These are phyloP conservation scores for Pythium monospermum DNA, from an alignment of 352 stramenopile species.

Conservation along the genomic window DNA sequence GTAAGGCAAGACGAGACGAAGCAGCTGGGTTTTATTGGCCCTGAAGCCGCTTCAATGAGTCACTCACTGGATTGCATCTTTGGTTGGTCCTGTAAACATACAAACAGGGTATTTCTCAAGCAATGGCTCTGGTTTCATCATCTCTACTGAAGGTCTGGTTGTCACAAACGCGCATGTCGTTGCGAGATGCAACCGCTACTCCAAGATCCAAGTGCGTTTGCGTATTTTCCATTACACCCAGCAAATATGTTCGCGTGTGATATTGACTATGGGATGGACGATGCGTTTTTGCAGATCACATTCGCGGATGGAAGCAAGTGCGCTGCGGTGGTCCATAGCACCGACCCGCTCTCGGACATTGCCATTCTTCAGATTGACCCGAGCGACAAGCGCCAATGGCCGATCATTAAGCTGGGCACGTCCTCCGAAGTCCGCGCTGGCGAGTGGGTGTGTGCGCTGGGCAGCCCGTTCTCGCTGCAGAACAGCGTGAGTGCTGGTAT, in stretches of 20 bases:
- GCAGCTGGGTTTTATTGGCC: too few relatives aligned
- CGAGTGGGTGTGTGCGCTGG: conserved; percentile 91
- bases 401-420: conserved; percentile 63
- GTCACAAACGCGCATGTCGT: conserved; percentile 93
- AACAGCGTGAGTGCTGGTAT: conserved; percentile 92
- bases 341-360: conserved; percentile 87
- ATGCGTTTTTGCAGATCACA: too few relatives aligned
- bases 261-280: too few relatives aligned
- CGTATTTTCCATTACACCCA: neutral
- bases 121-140: conserved; percentile 92
- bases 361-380: conserved; percentile 86
- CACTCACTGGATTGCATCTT: too few relatives aligned
- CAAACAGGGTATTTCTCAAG: conserved; percentile 54
- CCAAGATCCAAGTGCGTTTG: conserved; percentile 59
- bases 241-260: too few relatives aligned
- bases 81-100: too few relatives aligned
- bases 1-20: too few relatives aligned
- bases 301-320: conserved; percentile 82
- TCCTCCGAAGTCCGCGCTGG: conserved; percentile 78
- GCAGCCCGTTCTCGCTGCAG: conserved; percentile 86
- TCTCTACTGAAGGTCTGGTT: conserved; percentile 79
- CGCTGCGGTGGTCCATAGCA: conserved; percentile 70
- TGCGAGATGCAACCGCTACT: conserved; percentile 72
- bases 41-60: too few relatives aligned
- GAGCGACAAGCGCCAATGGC: conserved; percentile 48